Evolutionary conservation across 352 stramenopile genomes (phyloP), one percentile per base, ranked within the genome.

Genomic region (Pythium dissotocum): DNA sequence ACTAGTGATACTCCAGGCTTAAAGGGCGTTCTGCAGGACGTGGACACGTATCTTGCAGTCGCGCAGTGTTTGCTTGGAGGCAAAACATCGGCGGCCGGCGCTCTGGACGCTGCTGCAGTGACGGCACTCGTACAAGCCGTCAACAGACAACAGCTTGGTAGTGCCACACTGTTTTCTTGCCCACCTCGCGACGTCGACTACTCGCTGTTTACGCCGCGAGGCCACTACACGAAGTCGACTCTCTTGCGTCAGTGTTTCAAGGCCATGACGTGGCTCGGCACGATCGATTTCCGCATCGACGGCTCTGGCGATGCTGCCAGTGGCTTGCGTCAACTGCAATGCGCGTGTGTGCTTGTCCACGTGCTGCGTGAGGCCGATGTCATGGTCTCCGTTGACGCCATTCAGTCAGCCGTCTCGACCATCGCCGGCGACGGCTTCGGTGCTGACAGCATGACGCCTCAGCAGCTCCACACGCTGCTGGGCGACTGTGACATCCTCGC

Each of bases 151-250:
- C 7, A 58, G 18, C 58, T 67, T 18, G 8, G 53, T 13, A 44
- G 4, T 5, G 6, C 69, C 9, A 21, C 61, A 2, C 35, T 73
- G 0, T 70, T 73, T 32, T 55, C 60, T 3, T 55, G 13, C 9
- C 13, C 56, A 21, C 21, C 53, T 0, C 71, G 71, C 6, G 6
- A 65, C 12, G 49, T 77, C 1, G 71, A 77, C 49, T 73, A 69
- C 32, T 77, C 71, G n/a, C 21, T 74, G 1, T 74, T 77, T 57
- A 71, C 74, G 52, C 71, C 71, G n/a, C 65, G 70, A 16, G 70
- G 70, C 5, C 70, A 77, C 33, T 77, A 77, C 63, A 64, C 46
- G 40, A 73, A 73, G n/a, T 58, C 73, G 6, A 10, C 12, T 26
- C 60, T 28, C 1, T 77, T 65, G 21, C 21, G 21, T 24, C 21